Conservation (phyloP, 306 rosid genomes). For the Gynostemma pentaphyllum region DNA sequence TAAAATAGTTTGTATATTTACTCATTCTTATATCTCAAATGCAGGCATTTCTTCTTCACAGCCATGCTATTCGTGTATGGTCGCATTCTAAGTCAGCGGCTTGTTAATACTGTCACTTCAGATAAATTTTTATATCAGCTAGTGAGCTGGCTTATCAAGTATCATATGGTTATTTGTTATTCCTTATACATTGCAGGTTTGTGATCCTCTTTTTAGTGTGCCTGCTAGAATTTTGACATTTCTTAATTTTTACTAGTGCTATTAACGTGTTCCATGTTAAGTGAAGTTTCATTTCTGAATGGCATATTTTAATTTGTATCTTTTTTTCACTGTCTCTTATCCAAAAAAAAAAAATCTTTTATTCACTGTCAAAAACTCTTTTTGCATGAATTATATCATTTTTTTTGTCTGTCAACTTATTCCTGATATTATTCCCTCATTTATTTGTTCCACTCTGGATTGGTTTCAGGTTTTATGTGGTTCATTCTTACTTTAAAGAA, state of each 20-base stretch:
- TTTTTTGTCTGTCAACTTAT: neutral
- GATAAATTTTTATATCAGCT: conserved; percentile 64
- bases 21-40: neutral
- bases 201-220: conserved; percentile 3
- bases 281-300: neutral
- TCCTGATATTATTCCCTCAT: neutral
- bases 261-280: neutral
- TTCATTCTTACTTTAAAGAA: conserved; percentile 93
- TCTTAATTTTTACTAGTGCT: neutral
- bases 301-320: neutral
- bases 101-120: conserved; percentile 77
- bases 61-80: conserved; percentile 96
- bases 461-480: conserved; percentile 90
- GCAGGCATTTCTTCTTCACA: conserved; percentile 98
- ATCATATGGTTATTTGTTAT: conserved; percentile 92
- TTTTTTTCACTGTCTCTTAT: neutral
- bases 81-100: conserved; percentile 81
- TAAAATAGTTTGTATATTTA: neutral
- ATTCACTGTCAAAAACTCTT: neutral
- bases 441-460: neutral
- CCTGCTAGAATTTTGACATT: neutral
- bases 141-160: conserved; percentile 78
- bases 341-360: too few relatives aligned
- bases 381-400: neutral
- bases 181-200: conserved; percentile 78